phyloP scores from a whole-genome alignment of 169 alveolate genomes.

The Ichthyophthirius multifiliis region DNA sequence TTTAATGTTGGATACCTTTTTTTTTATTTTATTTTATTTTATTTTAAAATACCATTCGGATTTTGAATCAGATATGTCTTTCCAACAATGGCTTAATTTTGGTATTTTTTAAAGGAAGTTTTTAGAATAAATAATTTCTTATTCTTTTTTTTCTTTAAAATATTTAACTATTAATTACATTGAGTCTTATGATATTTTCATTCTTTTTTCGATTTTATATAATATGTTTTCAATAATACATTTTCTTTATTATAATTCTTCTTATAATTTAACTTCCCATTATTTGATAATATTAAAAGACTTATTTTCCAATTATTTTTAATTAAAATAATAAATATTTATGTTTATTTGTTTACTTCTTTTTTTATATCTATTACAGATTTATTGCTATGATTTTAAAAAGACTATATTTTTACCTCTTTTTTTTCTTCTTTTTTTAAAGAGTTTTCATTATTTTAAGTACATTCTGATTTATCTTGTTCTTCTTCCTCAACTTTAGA shows the following conservation, averaged over 20 bases:
- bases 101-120: not conserved
- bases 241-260: not conserved
- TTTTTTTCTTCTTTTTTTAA: too few relatives aligned
- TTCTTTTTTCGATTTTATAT: not conserved
- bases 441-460: too few relatives aligned
- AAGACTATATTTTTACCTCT: too few relatives aligned
- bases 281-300: not conserved
- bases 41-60: too few relatives aligned
- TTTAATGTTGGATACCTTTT: not conserved
- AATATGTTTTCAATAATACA: not conserved
- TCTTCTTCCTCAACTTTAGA: too few relatives aligned
- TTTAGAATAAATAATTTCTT: not conserved
- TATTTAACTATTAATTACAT: not conserved
- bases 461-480: too few relatives aligned
- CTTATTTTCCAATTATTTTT: too few relatives aligned
- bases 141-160: not conserved
- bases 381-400: too few relatives aligned
- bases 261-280: conserved; percentile 3
- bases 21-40: too few relatives aligned
- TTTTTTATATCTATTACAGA: too few relatives aligned
- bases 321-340: too few relatives aligned
- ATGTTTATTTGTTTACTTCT: too few relatives aligned
- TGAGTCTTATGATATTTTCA: not conserved
- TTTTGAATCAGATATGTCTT: not conserved
- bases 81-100: not conserved